These are phyloP conservation scores for Spergularia marina DNA, from an alignment of 148 eudicot species.

Conservation along the genomic window DNA sequence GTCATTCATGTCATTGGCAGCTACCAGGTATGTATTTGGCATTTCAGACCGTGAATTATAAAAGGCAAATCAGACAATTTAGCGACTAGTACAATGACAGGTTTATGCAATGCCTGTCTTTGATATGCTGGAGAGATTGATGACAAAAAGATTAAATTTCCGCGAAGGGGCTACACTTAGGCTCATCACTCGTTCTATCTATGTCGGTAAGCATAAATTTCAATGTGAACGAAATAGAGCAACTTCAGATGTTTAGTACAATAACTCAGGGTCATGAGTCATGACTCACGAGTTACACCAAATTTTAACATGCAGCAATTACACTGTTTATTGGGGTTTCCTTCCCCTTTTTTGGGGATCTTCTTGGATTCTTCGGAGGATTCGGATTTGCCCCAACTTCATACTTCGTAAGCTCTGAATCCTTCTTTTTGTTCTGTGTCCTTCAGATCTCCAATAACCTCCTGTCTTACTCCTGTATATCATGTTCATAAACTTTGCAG, in stretches of 20 bases:
- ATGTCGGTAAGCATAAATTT: constrained; percentile 54
- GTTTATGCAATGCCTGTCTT: constrained; percentile 95
- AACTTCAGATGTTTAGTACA: too few species aligned
- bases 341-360: constrained; percentile 95
- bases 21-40: constrained; percentile 50
- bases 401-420: constrained; percentile 54
- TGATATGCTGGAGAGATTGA: constrained; percentile 50
- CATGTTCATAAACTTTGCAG: constrained; percentile 38
- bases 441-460: neutral
- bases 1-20: constrained; percentile 93
- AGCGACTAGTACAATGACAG: constrained; percentile 28
- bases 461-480: neutral
- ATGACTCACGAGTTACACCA: too few species aligned
- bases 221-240: too few species aligned
- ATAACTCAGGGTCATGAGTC: too few species aligned
- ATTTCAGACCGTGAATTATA: neutral
- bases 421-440: neutral
- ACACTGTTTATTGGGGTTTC: constrained; percentile 78
- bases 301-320: constrained; percentile 44
- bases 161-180: constrained; percentile 52
- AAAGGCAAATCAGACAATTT: neutral
- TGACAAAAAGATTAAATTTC: constrained; percentile 43
- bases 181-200: constrained; percentile 62
- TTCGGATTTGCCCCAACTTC: constrained; percentile 95
- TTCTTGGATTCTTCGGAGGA: constrained; percentile 96